These are phyloP conservation scores for Solanum corneliomulleri DNA, from an alignment of 257 asterid genomes.

Conservation along the genomic window DNA sequence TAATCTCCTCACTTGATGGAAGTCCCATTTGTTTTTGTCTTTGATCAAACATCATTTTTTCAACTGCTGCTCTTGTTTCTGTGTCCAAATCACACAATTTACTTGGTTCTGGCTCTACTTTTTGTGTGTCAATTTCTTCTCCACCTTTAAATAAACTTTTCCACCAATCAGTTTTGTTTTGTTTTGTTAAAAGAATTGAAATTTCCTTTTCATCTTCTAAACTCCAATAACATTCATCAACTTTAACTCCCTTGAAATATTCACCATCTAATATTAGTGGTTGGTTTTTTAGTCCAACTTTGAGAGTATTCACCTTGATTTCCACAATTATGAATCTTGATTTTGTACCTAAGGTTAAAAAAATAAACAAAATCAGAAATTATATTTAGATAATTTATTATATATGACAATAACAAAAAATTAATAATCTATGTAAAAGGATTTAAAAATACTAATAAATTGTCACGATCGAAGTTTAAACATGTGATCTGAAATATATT, in stretches of 20 bases:
- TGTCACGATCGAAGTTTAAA: too few relatives aligned
- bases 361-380: fast-evolving
- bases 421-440: too few relatives aligned
- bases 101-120: conserved; percentile 73
- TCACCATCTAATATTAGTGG: conserved; percentile 40
- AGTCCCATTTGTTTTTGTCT: conserved; percentile 69
- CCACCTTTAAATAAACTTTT: conserved; percentile 72
- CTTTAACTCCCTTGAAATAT: conserved; percentile 46
- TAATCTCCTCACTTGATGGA: conserved; percentile 66
- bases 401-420: neutral
- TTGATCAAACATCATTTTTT: conserved; percentile 81
- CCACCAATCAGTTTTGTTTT: conserved; percentile 87
- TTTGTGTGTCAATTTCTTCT: conserved; percentile 70
- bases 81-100: conserved; percentile 62
- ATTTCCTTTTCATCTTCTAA: conserved; percentile 71
- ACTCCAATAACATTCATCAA: conserved; percentile 80
- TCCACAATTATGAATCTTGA: conserved; percentile 25
- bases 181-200: conserved; percentile 62
- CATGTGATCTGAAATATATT: too few relatives aligned
- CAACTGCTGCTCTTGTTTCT: conserved; percentile 70
- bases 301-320: conserved; percentile 16
- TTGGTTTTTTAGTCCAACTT: conserved; percentile 34
- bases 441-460: too few relatives aligned
- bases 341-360: conserved; percentile 4
- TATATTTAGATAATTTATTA: neutral